Percentiles rank a stretch among this genome's conserved stretches.
phyloP scores from a whole-genome alignment of 495 filamentous ascomycete genomes.

The Xylaria sp. region DNA sequence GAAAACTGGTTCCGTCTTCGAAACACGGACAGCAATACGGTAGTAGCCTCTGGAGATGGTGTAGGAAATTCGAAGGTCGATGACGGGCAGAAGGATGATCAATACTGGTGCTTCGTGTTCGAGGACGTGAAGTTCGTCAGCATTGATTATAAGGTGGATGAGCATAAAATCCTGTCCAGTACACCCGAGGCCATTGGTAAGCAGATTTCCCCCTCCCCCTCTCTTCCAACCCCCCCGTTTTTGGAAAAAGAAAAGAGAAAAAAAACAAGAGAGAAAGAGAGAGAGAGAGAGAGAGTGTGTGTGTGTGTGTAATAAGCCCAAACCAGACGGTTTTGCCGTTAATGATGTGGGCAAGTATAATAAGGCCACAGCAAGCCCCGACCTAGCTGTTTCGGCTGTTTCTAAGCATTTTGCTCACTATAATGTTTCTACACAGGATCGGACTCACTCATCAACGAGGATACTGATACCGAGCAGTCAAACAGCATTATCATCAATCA shows the following conservation, averaged over 20 bases:
- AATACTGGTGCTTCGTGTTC: slow-evolving; percentile 2
- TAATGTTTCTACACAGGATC: neutral
- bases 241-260: no score
- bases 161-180: neutral
- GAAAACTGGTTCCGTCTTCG: slow-evolving; percentile 3
- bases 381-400: neutral
- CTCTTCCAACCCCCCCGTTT: no score
- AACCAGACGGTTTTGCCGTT: neutral
- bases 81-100: neutral
- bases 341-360: neutral
- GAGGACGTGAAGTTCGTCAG: neutral
- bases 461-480: neutral
- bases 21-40: neutral
- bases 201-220: neutral
- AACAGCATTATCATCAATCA: neutral
- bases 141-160: neutral
- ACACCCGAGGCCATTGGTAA: neutral
- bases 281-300: no score
- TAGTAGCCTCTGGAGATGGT: neutral
- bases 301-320: no score
- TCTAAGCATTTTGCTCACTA: neutral
- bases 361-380: neutral
- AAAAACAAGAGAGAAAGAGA: no score
- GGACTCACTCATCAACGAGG: neutral
- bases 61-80: neutral